Evolutionary conservation across 192 early-diverging fungal genomes (phyloP), one percentile per base, ranked within the genome.

Genomic region (Umbelopsis sp.): DNA sequence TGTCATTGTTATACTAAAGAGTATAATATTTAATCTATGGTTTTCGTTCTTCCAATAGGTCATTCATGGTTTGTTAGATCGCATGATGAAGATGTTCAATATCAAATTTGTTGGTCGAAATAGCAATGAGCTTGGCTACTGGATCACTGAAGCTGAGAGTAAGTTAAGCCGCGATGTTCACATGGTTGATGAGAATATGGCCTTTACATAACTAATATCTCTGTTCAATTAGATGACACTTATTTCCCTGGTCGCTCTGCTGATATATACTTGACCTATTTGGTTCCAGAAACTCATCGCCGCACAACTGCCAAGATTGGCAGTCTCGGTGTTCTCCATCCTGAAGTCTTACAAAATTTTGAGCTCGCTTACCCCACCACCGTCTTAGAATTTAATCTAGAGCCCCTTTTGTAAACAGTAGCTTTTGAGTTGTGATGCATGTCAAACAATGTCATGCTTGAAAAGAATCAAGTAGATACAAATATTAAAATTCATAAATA

Each of bases 171-270:
- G 27, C 8, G 35, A 25, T 50, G 27, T 30, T 30, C 27, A 11
- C 30, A 27, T 23, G 33, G 1, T 41, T 13, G 11, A n/a, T 44
- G 27, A 35, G 51, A 23, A 49, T 15, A 15, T 3, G 45, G 13
- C 9, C 13, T 15, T 35, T 13, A 10, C 47, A 73, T 25, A 3
- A 41, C 50, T 69, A 46, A 27, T 21, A 11, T n/a, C 22, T 12
- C 23, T 48, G 3, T 49, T 66, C 15, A 16, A 46, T 23, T 72
- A 88, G 91, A 90, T 70, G 81, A 87, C 16, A 95, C 92, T 18
- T 99, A 91, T 80, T 95, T 99, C 85, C 91, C 91, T 13, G 95
- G 96, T 15, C 91, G 97, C 71, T 78, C 88, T 58, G 98, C 97
- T 18, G 93, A 97, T 70, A 90, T 99, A 55, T 89, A 90, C 77